Evolutionary conservation across 1,139 yeast species (phyloP).

Genomic region (Yamadazyma buinensis): DNA sequence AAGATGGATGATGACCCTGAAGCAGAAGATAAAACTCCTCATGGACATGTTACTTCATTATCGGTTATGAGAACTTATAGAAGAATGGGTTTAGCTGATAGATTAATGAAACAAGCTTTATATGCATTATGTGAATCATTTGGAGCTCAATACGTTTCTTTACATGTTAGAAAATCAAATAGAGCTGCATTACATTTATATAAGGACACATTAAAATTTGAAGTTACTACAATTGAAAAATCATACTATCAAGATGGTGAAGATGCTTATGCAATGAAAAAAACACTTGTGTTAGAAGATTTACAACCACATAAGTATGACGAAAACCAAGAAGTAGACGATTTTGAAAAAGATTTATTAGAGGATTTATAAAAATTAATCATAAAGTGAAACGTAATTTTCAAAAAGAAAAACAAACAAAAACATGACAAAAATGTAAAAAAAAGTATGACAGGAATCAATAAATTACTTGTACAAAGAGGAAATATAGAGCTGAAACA

Average conservation of each 20-base stretch:
- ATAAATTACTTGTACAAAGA: no score
- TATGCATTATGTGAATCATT: slow-evolving; percentile 80
- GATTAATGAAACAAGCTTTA: slow-evolving; percentile 81
- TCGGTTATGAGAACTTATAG: slow-evolving; percentile 95
- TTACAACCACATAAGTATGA: slow-evolving; percentile 56
- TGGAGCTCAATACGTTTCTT: slow-evolving; percentile 77
- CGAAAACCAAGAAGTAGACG: slow-evolving; percentile 43
- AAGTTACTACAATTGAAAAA: slow-evolving; percentile 75
- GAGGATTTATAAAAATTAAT: slow-evolving; percentile 15
- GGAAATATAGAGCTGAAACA: no score
- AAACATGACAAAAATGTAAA: no score
- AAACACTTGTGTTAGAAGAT: slow-evolving; percentile 55
- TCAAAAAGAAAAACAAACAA: background rate
- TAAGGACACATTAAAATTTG: slow-evolving; percentile 80
- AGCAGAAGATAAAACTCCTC: slow-evolving; percentile 67
- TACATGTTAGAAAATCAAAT: slow-evolving; percentile 92
- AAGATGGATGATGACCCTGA: slow-evolving; percentile 96
- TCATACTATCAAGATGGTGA: slow-evolving; percentile 95
- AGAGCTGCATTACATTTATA: slow-evolving; percentile 92
- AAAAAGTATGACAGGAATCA: background rate
- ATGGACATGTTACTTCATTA: slow-evolving; percentile 91
- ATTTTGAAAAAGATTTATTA: slow-evolving; percentile 41
- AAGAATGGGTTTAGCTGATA: slow-evolving; percentile 92
- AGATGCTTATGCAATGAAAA: slow-evolving; percentile 96
- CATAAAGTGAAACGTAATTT: no score